Percentiles rank a stretch among this genome's conserved stretches.
phyloP scores from a whole-genome alignment of 441 rosid species.

The Breynia disticha region DNA sequence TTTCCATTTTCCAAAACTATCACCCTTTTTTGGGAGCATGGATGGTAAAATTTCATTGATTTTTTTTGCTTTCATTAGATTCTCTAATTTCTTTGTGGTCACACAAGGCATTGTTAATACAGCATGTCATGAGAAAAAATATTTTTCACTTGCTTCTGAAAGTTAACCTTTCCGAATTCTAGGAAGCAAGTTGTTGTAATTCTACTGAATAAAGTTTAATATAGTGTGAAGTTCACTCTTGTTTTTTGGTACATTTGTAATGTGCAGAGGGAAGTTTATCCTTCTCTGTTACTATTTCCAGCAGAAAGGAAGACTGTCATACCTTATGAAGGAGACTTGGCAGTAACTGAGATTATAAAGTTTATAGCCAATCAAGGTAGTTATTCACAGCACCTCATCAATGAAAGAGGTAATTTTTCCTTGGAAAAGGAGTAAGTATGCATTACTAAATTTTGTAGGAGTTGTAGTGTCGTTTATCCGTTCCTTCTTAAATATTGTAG shows the following conservation, averaged over 20 bases:
- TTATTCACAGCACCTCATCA: constrained; percentile 39
- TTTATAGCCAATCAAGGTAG: constrained; percentile 65
- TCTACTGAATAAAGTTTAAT: not conserved
- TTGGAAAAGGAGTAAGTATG: not conserved
- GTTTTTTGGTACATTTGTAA: constrained; percentile 10
- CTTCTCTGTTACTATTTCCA: constrained; percentile 73
- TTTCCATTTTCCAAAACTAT: not conserved
- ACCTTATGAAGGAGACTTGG: constrained; percentile 58
- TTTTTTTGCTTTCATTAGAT: not conserved
- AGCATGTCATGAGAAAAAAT: not conserved
- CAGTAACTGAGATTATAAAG: constrained; percentile 57
- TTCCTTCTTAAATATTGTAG: constrained; percentile 22
- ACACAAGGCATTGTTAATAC: not conserved
- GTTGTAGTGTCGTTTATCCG: not conserved
- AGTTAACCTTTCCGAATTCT: not conserved
- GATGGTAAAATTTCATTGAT: not conserved
- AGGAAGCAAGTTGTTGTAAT: not conserved
- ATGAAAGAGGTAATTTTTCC: constrained; percentile 39
- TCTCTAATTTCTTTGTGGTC: not conserved
- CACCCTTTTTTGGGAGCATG: not conserved
- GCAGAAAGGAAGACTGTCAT: constrained; percentile 53
- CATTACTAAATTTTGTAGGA: too few species aligned
- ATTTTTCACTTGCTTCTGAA: not conserved
- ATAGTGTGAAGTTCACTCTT: constrained; percentile 1
- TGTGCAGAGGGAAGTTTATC: constrained; percentile 82